A percentile compares a stretch with the other conserved stretches of the same genome.
Conservation (phyloP, 352 stramenopile genomes). For the Globisporangium rhizosaccharum region DNA sequence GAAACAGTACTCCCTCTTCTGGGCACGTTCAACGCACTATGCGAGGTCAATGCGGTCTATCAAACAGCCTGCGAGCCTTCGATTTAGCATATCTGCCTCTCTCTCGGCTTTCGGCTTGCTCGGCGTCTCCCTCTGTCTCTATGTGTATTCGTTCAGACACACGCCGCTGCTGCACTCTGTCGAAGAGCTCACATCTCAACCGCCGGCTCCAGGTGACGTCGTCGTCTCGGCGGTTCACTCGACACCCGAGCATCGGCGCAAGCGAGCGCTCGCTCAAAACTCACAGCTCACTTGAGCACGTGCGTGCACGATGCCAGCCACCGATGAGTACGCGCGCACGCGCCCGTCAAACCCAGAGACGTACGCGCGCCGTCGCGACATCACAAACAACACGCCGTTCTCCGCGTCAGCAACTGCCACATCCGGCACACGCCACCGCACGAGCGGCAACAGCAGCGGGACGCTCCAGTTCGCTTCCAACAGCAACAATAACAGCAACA, state of each 20-base stretch:
- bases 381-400: slow-evolving; percentile 8
- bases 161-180: no score
- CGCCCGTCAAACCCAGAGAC: slow-evolving; percentile 23
- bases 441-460: slow-evolving; percentile 8
- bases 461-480: slow-evolving; percentile 5
- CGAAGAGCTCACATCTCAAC: not conserved
- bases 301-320: slow-evolving; percentile 13
- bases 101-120: no score
- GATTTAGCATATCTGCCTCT: not conserved
- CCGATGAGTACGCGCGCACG: slow-evolving; percentile 28
- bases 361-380: slow-evolving; percentile 16
- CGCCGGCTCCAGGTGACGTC: not conserved
- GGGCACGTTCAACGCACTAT: not conserved
- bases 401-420: slow-evolving; percentile 2
- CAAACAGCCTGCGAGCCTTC: not conserved
- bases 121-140: no score
- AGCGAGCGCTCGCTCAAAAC: no score
- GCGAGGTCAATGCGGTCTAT: not conserved
- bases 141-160: no score
- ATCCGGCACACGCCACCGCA: slow-evolving; percentile 8
- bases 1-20: not conserved
- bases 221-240: not conserved
- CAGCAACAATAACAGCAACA: slow-evolving; percentile 3
- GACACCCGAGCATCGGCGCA: not conserved
- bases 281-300: no score